Evolutionary conservation across 495 filamentous ascomycete species (phyloP).

Genomic region (Aspergillus avenaceus): DNA sequence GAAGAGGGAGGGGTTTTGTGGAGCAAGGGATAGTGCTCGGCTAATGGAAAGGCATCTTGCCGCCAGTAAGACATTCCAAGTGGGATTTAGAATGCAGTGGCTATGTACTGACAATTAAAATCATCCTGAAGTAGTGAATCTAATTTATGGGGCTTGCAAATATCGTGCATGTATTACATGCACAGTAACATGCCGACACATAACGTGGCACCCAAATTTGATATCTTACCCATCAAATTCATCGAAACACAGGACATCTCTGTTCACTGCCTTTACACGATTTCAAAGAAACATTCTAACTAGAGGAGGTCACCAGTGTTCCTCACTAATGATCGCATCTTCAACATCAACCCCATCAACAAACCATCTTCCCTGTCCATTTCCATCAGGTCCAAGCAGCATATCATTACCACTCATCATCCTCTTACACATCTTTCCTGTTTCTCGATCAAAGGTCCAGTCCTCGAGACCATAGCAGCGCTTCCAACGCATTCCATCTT

Average conservation of each 20-base stretch:
- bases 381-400: constrained; percentile 49
- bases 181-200: too few relatives aligned
- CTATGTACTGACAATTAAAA: too few relatives aligned
- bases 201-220: too few relatives aligned
- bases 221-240: too few relatives aligned
- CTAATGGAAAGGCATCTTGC: background rate
- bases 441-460: constrained; percentile 72
- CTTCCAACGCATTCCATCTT: constrained; percentile 74
- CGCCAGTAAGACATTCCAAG: constrained; percentile 6
- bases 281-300: too few relatives aligned
- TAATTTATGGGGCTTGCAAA: too few relatives aligned
- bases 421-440: constrained; percentile 80
- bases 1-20: background rate
- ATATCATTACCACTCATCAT: constrained; percentile 93
- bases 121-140: too few relatives aligned
- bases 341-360: constrained; percentile 70
- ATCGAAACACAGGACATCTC: too few relatives aligned
- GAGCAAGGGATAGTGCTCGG: background rate
- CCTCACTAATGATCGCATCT: constrained; percentile 62
- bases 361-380: constrained; percentile 54
- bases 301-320: constrained; percentile 83
- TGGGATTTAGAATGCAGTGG: too few relatives aligned
- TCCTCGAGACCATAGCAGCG: constrained; percentile 87
- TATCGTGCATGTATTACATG: too few relatives aligned
- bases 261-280: too few relatives aligned